Evolutionary conservation across 1,139 yeast species (phyloP), one percentile per base, ranked within the genome.

Genomic region (Debaryomyces udenii): DNA sequence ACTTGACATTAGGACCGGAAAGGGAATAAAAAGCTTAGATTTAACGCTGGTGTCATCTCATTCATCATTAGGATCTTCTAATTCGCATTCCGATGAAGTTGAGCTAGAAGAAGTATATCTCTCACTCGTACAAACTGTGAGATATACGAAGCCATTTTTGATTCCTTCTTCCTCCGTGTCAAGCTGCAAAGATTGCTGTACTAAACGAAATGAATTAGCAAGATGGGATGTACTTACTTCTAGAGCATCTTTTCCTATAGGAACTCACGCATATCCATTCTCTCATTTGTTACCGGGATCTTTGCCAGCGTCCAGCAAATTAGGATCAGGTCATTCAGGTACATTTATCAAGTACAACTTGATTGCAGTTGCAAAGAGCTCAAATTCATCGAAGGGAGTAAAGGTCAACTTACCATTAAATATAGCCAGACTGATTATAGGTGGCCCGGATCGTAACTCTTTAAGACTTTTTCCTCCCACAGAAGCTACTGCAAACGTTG

Each of bases 391-490:
- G 1, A 61, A 61, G 14, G 55, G 70, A n/a, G 63, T 76, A 7
- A 68, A 63, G 27, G 65, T 83, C 30, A 63, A 70, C n/a, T 64
- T 86, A 45, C 95, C 96, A 0, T 62, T 93, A n/a, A 76, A 82
- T 50, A 73, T 93, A 3, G 75, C 86, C 31, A 74, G 99, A 47
- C 86, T 95, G 50, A 79, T 91, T 22, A 62, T 88, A 31, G 73
- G 90, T 31, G 94, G 94, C 7, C 87, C 89, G 2, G 97, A 91
- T 59, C 76, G 90, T 50, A 89, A 87, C 57, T 88, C 96, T 1
- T 67, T 89, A 31, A 75, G 99, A 45, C 89, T 94, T 1, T 93
- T 93, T 61, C 99, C 99, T 1, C 98, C 99, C 3, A 93, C 98
- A 0, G 88, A 86, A 37, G 84, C 93, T 29, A 83, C 88, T 3